Conservation (phyloP, 805 yeast genomes). For the Priceomyces melissophilus region DNA sequence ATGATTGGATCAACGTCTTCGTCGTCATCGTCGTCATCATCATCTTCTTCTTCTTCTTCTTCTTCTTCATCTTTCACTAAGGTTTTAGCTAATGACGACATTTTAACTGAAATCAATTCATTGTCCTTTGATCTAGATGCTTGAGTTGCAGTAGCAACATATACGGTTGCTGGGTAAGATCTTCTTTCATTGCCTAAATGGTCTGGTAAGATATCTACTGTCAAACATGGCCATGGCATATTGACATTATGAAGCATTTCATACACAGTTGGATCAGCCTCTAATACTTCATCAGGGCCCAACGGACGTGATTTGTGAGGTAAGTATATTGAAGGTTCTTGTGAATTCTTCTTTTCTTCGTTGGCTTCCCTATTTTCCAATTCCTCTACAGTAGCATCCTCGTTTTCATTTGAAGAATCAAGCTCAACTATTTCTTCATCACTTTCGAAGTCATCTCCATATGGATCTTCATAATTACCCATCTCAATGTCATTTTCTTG, state of each 20-base stretch:
- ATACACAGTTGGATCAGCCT: conserved; percentile 94
- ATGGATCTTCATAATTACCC: conserved; percentile 86
- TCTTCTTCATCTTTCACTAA: conserved; percentile 79
- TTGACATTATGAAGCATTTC: conserved; percentile 94
- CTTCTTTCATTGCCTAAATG: conserved; percentile 83
- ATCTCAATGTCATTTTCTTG: conserved; percentile 48
- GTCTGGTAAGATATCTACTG: conserved; percentile 87
- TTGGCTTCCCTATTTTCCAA: conserved; percentile 29
- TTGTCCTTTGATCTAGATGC: conserved; percentile 85
- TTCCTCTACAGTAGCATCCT: conserved; percentile 34
- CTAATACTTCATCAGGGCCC: conserved; percentile 93
- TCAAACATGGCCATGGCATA: conserved; percentile 95
- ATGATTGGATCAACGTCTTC: conserved; percentile 76
- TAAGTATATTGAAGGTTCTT: conserved; percentile 57
- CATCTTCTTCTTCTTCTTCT: conserved; percentile 66
- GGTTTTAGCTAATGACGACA: conserved; percentile 80
- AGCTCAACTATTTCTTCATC: conserved; percentile 85
- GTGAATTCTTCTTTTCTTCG: conserved; percentile 31
- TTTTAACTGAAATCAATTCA: conserved; percentile 78
- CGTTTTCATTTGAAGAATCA: conserved; percentile 47
- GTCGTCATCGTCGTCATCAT: conserved; percentile 66
- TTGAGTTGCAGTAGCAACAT: conserved; percentile 89
- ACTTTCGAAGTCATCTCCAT: conserved; percentile 89
- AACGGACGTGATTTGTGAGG: conserved; percentile 88
- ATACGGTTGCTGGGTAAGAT: conserved; percentile 81